Conservation (phyloP, 768 basidiomycete species). For the Gloeophyllum trabeum region DNA sequence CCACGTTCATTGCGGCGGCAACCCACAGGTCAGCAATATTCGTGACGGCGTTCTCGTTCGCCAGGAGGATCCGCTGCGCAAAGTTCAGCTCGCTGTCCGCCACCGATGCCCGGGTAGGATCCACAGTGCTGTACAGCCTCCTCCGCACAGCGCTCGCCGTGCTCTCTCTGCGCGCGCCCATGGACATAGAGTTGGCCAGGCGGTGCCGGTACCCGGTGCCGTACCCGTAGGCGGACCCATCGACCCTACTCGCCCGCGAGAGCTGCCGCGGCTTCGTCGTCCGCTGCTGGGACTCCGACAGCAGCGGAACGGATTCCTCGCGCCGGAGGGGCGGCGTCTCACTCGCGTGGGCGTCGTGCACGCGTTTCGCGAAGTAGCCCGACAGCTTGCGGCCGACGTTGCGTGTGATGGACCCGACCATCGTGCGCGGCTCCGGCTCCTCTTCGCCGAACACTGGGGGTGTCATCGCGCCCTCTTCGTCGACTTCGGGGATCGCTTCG, state of each 20-base stretch:
- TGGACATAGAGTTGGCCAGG: conserved; percentile 35
- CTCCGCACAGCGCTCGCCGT: conserved; percentile 39
- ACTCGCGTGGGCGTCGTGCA: conserved; percentile 27
- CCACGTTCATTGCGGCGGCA: conserved; percentile 90
- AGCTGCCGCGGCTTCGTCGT: conserved; percentile 35
- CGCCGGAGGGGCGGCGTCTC: conserved; percentile 24
- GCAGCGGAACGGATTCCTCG: conserved; percentile 29
- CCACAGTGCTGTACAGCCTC: conserved; percentile 32
- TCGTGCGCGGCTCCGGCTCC: conserved; percentile 12
- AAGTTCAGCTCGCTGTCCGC: conserved; percentile 62
- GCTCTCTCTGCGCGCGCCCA: conserved; percentile 40
- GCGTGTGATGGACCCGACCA: conserved; percentile 15
- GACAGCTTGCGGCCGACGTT: conserved; percentile 38
- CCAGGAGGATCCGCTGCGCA: conserved; percentile 79
- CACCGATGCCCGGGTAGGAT: conserved; percentile 20
- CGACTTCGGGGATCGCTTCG: conserved; percentile 60
- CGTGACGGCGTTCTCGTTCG: conserved; percentile 91
- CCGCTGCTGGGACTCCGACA: conserved; percentile 23
- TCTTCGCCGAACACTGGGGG: conserved; percentile 34
- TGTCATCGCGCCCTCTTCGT: conserved; percentile 30
- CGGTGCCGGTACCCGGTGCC: conserved; percentile 42
- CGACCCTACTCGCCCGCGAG: conserved; percentile 44
- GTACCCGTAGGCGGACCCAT: conserved; percentile 80
- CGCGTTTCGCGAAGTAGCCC: conserved; percentile 44
- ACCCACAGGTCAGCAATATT: conserved; percentile 97